A percentile compares a stretch with the other conserved stretches of the same genome.
Evolutionary conservation across 176 grass and related monocot species (phyloP).

Genomic region (Saccharum spontaneum): DNA sequence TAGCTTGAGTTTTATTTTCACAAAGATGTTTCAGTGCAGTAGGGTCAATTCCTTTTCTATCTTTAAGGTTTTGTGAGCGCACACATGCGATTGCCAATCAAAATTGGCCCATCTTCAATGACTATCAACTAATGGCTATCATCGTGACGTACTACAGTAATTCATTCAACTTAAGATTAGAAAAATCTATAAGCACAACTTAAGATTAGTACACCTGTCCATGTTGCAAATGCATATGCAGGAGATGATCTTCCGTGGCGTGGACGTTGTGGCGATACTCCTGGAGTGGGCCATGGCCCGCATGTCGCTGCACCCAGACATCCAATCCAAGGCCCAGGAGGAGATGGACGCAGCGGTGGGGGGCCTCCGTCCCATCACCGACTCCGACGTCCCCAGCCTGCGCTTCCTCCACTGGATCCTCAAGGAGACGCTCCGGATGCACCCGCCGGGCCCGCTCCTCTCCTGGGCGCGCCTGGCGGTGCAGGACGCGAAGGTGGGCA

Average conservation of each 20-base stretch:
- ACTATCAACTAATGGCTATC: too few relatives aligned
- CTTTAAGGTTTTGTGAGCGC: too few relatives aligned
- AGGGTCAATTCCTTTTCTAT: too few relatives aligned
- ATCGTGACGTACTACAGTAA: too few relatives aligned
- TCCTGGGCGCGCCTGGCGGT: background rate
- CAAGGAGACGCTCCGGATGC: constrained; percentile 37
- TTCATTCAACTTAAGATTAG: too few relatives aligned
- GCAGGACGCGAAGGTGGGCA: background rate
- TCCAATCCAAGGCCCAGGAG: constrained; percentile 31
- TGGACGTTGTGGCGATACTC: constrained; percentile 42
- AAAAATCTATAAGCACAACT: too few relatives aligned
- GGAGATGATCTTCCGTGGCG: constrained; percentile 53
- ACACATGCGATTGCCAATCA: too few relatives aligned
- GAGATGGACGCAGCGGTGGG: constrained; percentile 24
- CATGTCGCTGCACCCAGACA: constrained; percentile 33
- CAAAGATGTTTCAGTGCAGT: too few relatives aligned
- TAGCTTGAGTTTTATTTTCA: too few relatives aligned
- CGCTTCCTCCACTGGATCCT: constrained; percentile 11
- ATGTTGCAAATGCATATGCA: background rate
- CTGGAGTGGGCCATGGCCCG: constrained; percentile 50
- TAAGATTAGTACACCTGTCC: too few relatives aligned
- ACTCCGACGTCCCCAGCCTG: constrained; percentile 15
- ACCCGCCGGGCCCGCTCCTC: too few relatives aligned
- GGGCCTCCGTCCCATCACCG: background rate
- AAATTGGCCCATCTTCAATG: too few relatives aligned